These are phyloP conservation scores for Rhizophagus clarus DNA, from an alignment of 192 early-diverging fungal genomes.

Conservation along the genomic window DNA sequence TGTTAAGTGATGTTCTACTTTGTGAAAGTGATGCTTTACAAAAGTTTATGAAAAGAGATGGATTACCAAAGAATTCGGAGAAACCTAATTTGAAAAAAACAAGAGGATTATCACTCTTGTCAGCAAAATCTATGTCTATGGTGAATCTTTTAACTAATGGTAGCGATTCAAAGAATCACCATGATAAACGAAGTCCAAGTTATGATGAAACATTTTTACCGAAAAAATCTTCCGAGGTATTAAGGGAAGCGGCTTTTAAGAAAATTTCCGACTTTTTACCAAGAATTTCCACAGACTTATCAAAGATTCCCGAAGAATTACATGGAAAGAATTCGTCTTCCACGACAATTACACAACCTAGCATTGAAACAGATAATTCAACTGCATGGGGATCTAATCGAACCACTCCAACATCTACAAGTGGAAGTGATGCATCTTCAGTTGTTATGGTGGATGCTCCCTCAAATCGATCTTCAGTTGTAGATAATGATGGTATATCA, in stretches of 20 bases:
- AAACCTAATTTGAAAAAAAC: background rate
- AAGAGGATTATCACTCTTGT: constrained; percentile 2
- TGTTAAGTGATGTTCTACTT: constrained; percentile 12
- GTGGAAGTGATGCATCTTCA: background rate
- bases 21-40: constrained; percentile 17
- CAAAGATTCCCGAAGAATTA: background rate
- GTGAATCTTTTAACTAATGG: constrained; percentile 8
- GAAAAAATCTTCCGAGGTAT: background rate
- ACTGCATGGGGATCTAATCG: background rate
- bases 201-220: background rate
- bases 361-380: background rate
- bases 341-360: background rate
- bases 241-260: background rate
- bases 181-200: background rate
- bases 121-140: constrained; percentile 27
- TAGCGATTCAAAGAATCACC: background rate
- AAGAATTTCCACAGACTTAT: background rate
- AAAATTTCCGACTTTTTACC: background rate
- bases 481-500: background rate
- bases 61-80: background rate
- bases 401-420: background rate
- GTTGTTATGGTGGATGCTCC: background rate
- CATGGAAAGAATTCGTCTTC: background rate
- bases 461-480: background rate
- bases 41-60: constrained; percentile 29